Evolutionary conservation across 2,329 filamentous ascomycete species (phyloP).

Genomic region (Verticillium longisporum): DNA sequence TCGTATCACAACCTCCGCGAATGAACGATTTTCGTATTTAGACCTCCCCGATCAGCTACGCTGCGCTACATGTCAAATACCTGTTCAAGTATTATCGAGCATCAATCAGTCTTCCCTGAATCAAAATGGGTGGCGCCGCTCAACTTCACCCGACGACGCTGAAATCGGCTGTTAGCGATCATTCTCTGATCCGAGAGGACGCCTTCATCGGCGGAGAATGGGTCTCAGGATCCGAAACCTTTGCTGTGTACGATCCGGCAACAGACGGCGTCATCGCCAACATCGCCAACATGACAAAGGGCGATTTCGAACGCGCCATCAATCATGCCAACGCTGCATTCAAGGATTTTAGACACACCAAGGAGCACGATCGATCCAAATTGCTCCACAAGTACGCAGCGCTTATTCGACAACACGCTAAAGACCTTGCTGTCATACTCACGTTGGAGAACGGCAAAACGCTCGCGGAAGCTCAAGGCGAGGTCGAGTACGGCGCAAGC

Average conservation of each 20-base stretch:
- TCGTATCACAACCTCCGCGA: no score
- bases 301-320: background rate
- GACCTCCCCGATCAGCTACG: no score
- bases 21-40: no score
- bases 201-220: constrained; percentile 6
- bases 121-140: background rate
- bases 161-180: background rate
- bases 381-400: background rate
- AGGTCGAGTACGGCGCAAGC: constrained; percentile 49
- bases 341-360: background rate
- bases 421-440: constrained; percentile 42
- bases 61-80: no score
- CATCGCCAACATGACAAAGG: background rate
- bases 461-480: constrained; percentile 50
- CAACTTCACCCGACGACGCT: background rate
- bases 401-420: background rate
- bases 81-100: no score
- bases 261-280: background rate
- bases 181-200: background rate
- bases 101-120: background rate
- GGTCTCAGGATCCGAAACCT: background rate
- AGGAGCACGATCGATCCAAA: constrained; percentile 1
- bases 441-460: constrained; percentile 68
- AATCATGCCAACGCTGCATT: background rate
- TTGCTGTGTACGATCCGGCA: constrained; percentile 2